phyloP scores from a whole-genome alignment of 108 stramenopile genomes.

The Cyclotella sp. region DNA sequence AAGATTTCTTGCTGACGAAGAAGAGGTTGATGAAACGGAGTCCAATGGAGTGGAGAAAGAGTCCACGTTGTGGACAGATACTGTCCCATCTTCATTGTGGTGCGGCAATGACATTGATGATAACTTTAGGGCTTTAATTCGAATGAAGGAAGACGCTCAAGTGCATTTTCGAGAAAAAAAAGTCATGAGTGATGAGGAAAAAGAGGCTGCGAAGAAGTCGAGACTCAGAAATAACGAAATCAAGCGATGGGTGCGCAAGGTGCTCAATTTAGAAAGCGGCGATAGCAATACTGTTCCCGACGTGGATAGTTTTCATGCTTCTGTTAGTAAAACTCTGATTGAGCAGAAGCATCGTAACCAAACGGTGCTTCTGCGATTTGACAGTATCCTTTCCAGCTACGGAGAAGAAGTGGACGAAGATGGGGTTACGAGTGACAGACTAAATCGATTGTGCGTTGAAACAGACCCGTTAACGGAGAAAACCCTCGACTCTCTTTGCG shows the following conservation, averaged over 20 bases:
- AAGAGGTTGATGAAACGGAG: conserved; percentile 7
- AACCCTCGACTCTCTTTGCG: not conserved
- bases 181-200: not conserved
- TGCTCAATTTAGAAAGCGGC: conserved; percentile 5
- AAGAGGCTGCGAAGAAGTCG: conserved; percentile 6
- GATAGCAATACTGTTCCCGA: not conserved
- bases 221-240: conserved; percentile 17
- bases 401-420: conserved; percentile 22
- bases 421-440: conserved; percentile 6
- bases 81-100: not conserved
- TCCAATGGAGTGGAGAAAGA: not conserved
- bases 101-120: conserved; percentile 24
- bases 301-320: not conserved
- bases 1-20: conserved; percentile 30
- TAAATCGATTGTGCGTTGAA: conserved; percentile 6
- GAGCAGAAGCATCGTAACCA: not conserved
- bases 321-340: not conserved
- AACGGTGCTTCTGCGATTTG: not conserved
- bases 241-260: conserved; percentile 20
- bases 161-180: not conserved
- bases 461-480: not conserved
- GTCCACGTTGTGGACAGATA: conserved; percentile 4
- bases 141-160: not conserved
- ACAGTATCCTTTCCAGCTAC: conserved; percentile 15
- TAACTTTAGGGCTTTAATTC: conserved; percentile 25